phyloP scores from a whole-genome alignment of 2,329 filamentous ascomycete genomes.

The Colletotrichum spinosum region DNA sequence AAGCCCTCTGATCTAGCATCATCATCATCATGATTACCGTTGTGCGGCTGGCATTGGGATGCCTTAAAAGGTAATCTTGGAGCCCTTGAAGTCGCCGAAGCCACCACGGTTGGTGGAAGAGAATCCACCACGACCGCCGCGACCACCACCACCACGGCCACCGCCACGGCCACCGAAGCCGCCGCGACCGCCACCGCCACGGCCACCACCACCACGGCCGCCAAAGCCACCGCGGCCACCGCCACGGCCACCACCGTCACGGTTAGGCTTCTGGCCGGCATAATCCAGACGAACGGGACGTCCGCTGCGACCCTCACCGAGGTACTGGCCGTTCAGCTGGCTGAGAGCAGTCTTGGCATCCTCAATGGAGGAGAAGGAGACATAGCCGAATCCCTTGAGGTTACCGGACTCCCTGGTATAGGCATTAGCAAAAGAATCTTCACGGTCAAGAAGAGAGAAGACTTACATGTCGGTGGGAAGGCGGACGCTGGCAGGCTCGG shows the following conservation, averaged over 20 bases:
- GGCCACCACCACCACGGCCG: slow-evolving; percentile 63
- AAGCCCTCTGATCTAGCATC: slow-evolving; percentile 53
- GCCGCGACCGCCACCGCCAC: slow-evolving; percentile 56
- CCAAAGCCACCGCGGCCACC: slow-evolving; percentile 65
- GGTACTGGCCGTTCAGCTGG: slow-evolving; percentile 73
- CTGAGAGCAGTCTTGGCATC: slow-evolving; percentile 83
- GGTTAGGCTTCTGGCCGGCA: slow-evolving; percentile 72
- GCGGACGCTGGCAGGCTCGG: slow-evolving; percentile 81
- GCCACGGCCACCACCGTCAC: slow-evolving; percentile 64
- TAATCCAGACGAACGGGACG: slow-evolving; percentile 87
- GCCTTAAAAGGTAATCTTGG: slow-evolving; percentile 78
- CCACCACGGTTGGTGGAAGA: slow-evolving; percentile 55
- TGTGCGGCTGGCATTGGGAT: slow-evolving; percentile 47
- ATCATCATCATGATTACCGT: slow-evolving; percentile 39
- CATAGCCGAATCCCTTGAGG: slow-evolving; percentile 93
- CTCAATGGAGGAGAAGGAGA: slow-evolving; percentile 84
- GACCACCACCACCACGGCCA: slow-evolving; percentile 62
- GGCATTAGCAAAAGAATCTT: slow-evolving; percentile 41
- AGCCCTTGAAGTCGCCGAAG: slow-evolving; percentile 69
- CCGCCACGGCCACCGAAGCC: slow-evolving; percentile 62
- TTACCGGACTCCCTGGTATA: slow-evolving; percentile 76
- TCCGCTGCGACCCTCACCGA: slow-evolving; percentile 74
- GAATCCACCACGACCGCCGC: slow-evolving; percentile 65
- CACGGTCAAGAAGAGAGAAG: not conserved
- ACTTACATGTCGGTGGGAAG: slow-evolving; percentile 85